Conservation (phyloP, 139 green algal genomes). For the Zygnema circumcarinatum region DNA sequence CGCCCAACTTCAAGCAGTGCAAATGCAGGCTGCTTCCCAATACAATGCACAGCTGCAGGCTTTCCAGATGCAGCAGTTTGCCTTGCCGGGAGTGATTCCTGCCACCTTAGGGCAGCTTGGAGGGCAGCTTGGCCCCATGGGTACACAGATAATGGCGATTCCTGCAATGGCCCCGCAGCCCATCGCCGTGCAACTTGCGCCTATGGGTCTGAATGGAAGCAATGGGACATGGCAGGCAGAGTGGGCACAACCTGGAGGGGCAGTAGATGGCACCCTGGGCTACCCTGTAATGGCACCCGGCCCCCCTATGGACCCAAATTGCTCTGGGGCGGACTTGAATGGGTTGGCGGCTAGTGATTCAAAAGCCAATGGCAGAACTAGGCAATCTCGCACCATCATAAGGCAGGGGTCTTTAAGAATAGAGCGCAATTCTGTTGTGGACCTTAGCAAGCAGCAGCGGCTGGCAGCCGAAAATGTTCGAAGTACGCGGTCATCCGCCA, state of each 20-base stretch:
- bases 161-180: not conserved
- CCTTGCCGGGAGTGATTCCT: not conserved
- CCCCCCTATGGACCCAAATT: not conserved
- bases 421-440: not conserved
- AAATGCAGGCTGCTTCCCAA: not conserved
- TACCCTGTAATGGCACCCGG: not conserved
- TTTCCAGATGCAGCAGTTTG: not conserved
- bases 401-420: conserved; percentile 29
- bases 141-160: not conserved
- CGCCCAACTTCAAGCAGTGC: not conserved
- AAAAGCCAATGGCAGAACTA: not conserved
- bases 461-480: not conserved
- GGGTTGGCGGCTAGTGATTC: not conserved
- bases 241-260: not conserved
- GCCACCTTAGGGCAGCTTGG: not conserved
- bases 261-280: not conserved
- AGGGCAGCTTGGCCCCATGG: too few relatives aligned
- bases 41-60: not conserved
- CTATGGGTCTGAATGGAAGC: not conserved
- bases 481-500: not conserved
- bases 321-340: not conserved
- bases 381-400: conserved; percentile 21
- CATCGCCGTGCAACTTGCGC: not conserved
- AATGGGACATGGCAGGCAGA: not conserved
- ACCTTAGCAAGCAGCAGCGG: not conserved